Evolutionary conservation across 305 asterid species (phyloP), one percentile per base, ranked within the genome.

Genomic region (Solanum chacoense): DNA sequence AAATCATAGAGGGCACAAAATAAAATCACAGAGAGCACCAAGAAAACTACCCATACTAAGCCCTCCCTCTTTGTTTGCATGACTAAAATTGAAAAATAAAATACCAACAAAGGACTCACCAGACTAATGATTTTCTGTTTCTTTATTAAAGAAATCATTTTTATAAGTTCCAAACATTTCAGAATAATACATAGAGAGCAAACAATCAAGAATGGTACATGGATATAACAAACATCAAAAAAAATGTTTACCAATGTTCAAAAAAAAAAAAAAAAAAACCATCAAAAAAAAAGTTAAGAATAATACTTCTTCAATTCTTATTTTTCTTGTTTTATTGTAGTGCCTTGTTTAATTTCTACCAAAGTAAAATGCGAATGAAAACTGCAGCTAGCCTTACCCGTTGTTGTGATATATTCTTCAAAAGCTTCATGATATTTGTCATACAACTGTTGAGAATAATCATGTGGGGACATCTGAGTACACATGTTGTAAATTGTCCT

Each of bases 401-500:
- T 94, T 14, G 93, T 87, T 18, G 91, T 78, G 84, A 94, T 94
- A 91, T 95, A 96, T 89, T 92, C 97, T 90, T 94, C 93, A 87
- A 96, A 95, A 80, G 98, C 65, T 87, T 95, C 98, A 63, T 90
- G 90, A 85, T 96, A 94, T 89, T 94, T 96, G 89, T 94, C 95
- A 91, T 96, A 96, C 90, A 96, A 78, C 91, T 93, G 97, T 90
- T 95, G 98, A 65, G 98, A 95, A 90, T 96, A 95, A 91, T 95
- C 99, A 90, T 96, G 94, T 11, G 98, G 98, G 65, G 98, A 94
- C 90, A 92, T 94, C 90, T 94, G 97, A 20, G 97, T 94, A 90
- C 99, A 95, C 98, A 94, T 95, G 91, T 94, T 93, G 91, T 96
- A 96, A 89, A 94, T 93, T 72, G 96, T 94, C 90, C 98, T 95